Evolutionary conservation across 2,329 filamentous ascomycete species (phyloP).

Genomic region (Stachybotrys elegans): DNA sequence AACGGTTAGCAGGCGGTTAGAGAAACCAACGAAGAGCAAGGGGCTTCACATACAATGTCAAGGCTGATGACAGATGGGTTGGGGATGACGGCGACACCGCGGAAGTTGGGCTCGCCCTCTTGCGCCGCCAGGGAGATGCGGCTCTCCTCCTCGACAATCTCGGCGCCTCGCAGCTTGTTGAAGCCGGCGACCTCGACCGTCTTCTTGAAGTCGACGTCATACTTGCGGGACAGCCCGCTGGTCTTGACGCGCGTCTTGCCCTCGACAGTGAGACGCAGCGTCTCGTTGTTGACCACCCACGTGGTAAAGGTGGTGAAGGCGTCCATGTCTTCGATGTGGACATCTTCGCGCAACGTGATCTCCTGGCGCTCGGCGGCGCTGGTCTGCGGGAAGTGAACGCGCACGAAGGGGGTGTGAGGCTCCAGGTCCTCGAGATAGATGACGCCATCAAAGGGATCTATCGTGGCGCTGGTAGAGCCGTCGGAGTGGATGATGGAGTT

Average conservation of each 20-base stretch:
- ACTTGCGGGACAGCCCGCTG: slow-evolving; percentile 41
- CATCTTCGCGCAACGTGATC: slow-evolving; percentile 47
- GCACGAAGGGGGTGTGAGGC: slow-evolving; percentile 43
- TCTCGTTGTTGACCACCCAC: slow-evolving; percentile 46
- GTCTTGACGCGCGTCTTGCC: slow-evolving; percentile 50
- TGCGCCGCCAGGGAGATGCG: slow-evolving; percentile 36
- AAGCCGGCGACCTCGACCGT: slow-evolving; percentile 44
- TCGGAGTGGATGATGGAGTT: slow-evolving; percentile 51
- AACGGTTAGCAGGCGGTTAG: slow-evolving; percentile 4
- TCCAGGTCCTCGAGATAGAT: slow-evolving; percentile 50
- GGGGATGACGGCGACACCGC: slow-evolving; percentile 53
- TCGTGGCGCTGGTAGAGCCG: slow-evolving; percentile 45
- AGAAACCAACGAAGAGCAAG: background rate
- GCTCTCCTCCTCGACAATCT: slow-evolving; percentile 38
- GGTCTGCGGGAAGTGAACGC: slow-evolving; percentile 47
- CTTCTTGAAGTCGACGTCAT: slow-evolving; percentile 51
- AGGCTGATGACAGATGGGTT: slow-evolving; percentile 61
- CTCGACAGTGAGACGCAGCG: slow-evolving; percentile 43
- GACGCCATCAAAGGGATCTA: slow-evolving; percentile 45
- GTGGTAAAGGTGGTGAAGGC: slow-evolving; percentile 52
- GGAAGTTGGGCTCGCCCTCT: slow-evolving; percentile 53
- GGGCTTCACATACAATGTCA: slow-evolving; percentile 48
- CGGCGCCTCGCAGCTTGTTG: slow-evolving; percentile 51
- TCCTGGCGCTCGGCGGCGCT: slow-evolving; percentile 40
- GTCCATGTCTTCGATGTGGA: slow-evolving; percentile 39